Percentiles rank a stretch among this genome's conserved stretches.
phyloP scores from a whole-genome alignment of 1,284 basidiomycete species.

The Acaromyces ingoldii region DNA sequence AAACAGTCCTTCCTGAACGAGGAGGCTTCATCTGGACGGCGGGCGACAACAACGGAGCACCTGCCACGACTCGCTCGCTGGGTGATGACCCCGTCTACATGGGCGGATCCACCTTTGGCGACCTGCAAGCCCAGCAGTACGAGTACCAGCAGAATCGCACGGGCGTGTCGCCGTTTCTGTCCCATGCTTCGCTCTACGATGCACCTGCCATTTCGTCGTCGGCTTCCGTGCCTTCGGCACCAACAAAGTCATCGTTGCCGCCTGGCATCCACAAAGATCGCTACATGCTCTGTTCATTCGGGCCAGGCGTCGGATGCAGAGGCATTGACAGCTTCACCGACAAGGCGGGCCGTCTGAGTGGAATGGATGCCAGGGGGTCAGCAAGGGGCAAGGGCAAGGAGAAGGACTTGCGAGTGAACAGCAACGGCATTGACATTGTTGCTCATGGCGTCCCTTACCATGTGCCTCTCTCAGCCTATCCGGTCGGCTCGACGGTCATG shows the following conservation, averaged over 20 bases:
- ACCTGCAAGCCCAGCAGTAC: neutral
- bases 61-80: neutral
- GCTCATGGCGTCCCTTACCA: slow-evolving; percentile 38
- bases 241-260: slow-evolving; percentile 7
- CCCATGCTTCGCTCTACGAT: too few relatives aligned
- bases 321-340: slow-evolving; percentile 34
- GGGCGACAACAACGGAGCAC: neutral
- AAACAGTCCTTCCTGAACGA: neutral
- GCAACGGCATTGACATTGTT: slow-evolving; percentile 10
- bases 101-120: neutral
- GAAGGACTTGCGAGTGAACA: slow-evolving; percentile 6
- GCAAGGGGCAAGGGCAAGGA: slow-evolving; percentile 19
- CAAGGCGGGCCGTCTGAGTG: slow-evolving; percentile 22
- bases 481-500: slow-evolving; percentile 67
- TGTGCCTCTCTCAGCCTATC: slow-evolving; percentile 52
- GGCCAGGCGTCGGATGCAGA: slow-evolving; percentile 33
- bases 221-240: too few relatives aligned
- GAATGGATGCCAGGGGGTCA: slow-evolving; percentile 1
- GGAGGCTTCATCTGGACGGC: slow-evolving; percentile 33
- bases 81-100: neutral
- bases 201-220: too few relatives aligned
- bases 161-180: neutral
- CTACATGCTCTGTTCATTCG: slow-evolving; percentile 29
- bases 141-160: neutral
- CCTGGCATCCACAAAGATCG: slow-evolving; percentile 32